Base-by-base conservation (phyloP, 352 stramenopile genomes). In the Globisporangium cederbergense region DNA sequence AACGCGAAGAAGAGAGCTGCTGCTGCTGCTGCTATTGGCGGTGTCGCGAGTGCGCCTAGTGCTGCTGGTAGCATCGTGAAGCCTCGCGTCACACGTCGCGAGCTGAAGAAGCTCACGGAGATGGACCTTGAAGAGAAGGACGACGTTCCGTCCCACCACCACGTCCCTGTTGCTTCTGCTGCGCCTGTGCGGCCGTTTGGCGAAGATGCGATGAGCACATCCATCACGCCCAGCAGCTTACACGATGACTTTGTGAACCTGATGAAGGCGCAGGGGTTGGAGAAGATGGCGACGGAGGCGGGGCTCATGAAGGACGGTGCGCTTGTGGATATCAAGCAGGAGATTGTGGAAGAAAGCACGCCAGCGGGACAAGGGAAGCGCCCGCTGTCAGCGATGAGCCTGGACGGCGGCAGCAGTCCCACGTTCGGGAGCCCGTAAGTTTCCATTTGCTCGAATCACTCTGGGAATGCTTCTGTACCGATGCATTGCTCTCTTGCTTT, bases 211-310 rank as follows among this genome's bases (percentile, higher is more conserved):
- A 66, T 45, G 25, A 79, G 52, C 30, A 64, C 70, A 14, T 68
- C 66, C 14, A 72, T 81, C 28, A 89, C 86, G 0, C 76, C 86
- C 10, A 88, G 73, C 49, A 95, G 86, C 70, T 80, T 95, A 28
- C 86, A 95, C 62, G 86, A 95, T 57, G 86, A 95, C 60, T 93
- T 95, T 63, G 79, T 93, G 51, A 92, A 89, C 53, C 75, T 95
- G 60, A 95, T 95, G 86, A 90, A 91, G 71, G 76, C 83, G 4
- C 75, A 93, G 62, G 86, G 86, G 2, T 58, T 93, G 5, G 86
- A 95, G 46, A 93, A 93, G 64, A 90, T 95, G 60, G 86, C 86
- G 2, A 95, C 81, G 0, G 86, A 93, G 32, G 77, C 76, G 14
- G 86, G 86, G 1, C 42, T 95, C 2, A 78, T 95, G 68, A 90